Evolutionary conservation across 2,329 filamentous ascomycete genomes (phyloP).

Genomic region (Xylaria sp.): DNA sequence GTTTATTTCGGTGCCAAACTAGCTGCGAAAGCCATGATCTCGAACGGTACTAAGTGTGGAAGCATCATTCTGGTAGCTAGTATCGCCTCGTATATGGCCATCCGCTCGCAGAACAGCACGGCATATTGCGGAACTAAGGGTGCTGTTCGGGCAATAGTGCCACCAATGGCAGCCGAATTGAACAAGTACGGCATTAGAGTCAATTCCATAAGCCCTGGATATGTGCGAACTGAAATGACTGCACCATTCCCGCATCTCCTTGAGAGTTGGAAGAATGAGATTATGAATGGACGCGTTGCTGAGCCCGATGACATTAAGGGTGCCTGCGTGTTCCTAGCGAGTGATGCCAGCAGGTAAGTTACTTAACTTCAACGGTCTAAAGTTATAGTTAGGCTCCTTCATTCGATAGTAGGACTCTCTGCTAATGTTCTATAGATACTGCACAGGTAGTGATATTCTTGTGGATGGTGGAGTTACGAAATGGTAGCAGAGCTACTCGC

Average conservation of each 20-base stretch:
- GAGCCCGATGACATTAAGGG: slow-evolving; percentile 62
- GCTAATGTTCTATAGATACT: slow-evolving; percentile 45
- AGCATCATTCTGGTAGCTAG: slow-evolving; percentile 65
- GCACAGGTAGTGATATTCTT: slow-evolving; percentile 57
- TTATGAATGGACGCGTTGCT: slow-evolving; percentile 59
- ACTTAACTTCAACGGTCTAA: neutral
- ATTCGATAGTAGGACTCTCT: neutral
- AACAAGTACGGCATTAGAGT: slow-evolving; percentile 53
- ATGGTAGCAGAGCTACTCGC: slow-evolving; percentile 46
- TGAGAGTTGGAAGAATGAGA: slow-evolving; percentile 60
- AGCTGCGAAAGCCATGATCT: slow-evolving; percentile 62
- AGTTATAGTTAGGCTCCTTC: neutral
- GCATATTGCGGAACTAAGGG: slow-evolving; percentile 61
- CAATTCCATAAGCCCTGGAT: slow-evolving; percentile 55
- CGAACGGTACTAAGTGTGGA: slow-evolving; percentile 59
- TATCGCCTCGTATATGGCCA: slow-evolving; percentile 63
- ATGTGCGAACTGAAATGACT: slow-evolving; percentile 51
- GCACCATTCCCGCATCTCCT: slow-evolving; percentile 57
- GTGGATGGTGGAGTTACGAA: slow-evolving; percentile 57
- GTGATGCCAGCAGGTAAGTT: slow-evolving; percentile 57
- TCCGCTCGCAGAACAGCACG: slow-evolving; percentile 59
- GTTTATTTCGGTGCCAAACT: slow-evolving; percentile 59
- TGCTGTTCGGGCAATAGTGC: slow-evolving; percentile 58
- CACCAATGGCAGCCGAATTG: slow-evolving; percentile 59
- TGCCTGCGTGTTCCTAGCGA: slow-evolving; percentile 59